Percentiles rank a stretch among this genome's conserved stretches.
These are phyloP conservation scores for Galium porrigens DNA, from an alignment of 305 asterid species.

Conservation along the genomic window DNA sequence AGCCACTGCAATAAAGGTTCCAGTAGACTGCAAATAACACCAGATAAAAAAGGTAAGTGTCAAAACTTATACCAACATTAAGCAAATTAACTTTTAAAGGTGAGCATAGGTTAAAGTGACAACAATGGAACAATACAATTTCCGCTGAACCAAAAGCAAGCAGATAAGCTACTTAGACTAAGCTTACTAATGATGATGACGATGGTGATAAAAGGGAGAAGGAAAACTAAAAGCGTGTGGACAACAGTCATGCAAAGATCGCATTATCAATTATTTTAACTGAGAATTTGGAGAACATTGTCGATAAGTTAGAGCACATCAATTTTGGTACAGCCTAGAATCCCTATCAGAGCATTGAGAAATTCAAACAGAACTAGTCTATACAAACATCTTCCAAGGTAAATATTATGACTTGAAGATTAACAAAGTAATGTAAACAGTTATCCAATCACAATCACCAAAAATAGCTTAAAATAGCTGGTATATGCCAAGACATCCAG, in stretches of 20 bases:
- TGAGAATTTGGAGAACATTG: not conserved
- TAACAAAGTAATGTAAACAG: not conserved
- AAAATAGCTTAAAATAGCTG: not conserved
- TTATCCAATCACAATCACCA: not conserved
- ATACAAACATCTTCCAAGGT: not conserved
- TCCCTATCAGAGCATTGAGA: not conserved
- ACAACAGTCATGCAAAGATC: not conserved
- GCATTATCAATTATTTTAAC: not conserved
- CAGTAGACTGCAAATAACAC: conserved; percentile 53
- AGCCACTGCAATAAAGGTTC: conserved; percentile 70
- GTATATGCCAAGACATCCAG: not conserved
- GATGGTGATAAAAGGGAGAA: not conserved
- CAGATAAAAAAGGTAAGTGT: not conserved
- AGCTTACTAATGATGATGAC: not conserved
- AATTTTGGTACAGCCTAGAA: not conserved
- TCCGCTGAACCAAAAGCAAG: not conserved
- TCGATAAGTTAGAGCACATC: not conserved
- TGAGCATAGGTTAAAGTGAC: not conserved
- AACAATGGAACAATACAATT: not conserved
- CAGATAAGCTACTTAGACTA: not conserved
- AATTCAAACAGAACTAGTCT: not conserved
- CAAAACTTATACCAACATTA: not conserved
- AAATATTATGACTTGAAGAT: not conserved
- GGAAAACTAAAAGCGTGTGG: not conserved
- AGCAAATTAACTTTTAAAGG: not conserved